A percentile compares a stretch with the other conserved stretches of the same genome.
These are phyloP conservation scores for Ziziphus jujuba DNA, from an alignment of 306 rosid genomes.

Conservation along the genomic window DNA sequence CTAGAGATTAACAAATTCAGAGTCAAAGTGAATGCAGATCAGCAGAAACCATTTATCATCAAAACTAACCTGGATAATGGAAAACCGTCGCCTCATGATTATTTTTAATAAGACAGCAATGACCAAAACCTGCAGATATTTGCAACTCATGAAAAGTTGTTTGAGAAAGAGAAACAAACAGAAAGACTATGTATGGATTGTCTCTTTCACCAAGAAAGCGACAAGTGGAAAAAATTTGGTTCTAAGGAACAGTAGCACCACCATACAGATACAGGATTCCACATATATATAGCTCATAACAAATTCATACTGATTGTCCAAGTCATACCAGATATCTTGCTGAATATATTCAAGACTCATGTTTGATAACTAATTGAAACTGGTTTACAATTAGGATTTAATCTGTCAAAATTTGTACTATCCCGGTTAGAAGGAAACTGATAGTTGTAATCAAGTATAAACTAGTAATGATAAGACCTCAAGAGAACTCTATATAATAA, in stretches of 20 bases:
- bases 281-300: neutral
- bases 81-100: conserved; percentile 93
- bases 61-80: conserved; percentile 82
- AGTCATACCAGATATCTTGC: neutral
- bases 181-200: neutral
- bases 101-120: conserved; percentile 89
- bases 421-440: neutral
- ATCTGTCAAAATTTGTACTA: neutral
- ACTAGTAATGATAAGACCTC: neutral
- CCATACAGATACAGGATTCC: no score
- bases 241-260: neutral
- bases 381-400: neutral
- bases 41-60: neutral
- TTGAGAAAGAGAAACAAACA: neutral
- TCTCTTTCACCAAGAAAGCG: neutral
- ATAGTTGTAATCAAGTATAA: neutral
- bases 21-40: neutral
- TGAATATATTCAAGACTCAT: neutral
- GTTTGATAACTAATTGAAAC: neutral
- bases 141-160: conserved; percentile 20
- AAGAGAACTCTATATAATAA: neutral
- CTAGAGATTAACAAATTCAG: conserved; percentile 9
- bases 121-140: conserved; percentile 82
- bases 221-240: neutral
- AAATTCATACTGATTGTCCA: neutral